A percentile compares a stretch with the other conserved stretches of the same genome.
These are phyloP conservation scores for Diaporthe citri DNA, from an alignment of 2,329 filamentous ascomycete species.

Conservation along the genomic window DNA sequence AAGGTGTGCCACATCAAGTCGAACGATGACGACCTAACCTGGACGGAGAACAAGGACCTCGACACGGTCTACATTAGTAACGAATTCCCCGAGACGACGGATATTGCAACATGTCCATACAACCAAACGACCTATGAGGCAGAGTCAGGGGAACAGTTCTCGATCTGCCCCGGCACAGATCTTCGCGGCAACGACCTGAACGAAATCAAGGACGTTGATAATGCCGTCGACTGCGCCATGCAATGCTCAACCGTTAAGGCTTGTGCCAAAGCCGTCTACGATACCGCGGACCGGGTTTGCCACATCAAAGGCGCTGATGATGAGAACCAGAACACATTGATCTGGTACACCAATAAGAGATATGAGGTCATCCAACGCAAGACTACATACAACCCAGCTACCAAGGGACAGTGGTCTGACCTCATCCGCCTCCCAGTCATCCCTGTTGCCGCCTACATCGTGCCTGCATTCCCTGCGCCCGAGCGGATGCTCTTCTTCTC, in stretches of 20 bases:
- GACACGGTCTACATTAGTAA: constrained; percentile 23
- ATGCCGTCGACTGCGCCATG: constrained; percentile 2
- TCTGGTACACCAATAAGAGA: constrained; percentile 33
- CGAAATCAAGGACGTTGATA: not conserved
- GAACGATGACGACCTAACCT: constrained; percentile 8
- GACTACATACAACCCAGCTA: constrained; percentile 41
- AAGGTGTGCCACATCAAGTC: constrained; percentile 26
- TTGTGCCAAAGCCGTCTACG: constrained; percentile 24
- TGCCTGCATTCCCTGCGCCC: constrained; percentile 44
- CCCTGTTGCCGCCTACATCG: constrained; percentile 47
- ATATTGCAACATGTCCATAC: constrained; percentile 22
- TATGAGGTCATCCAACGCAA: constrained; percentile 13
- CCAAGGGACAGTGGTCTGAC: constrained; percentile 45
- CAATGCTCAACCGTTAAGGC: not conserved
- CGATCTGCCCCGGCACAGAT: constrained; percentile 15
- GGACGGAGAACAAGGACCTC: not conserved
- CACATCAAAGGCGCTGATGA: constrained; percentile 20
- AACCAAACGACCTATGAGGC: not conserved
- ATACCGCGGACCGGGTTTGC: not conserved
- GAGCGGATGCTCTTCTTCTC: constrained; percentile 41
- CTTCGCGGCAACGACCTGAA: constrained; percentile 7
- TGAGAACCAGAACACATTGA: constrained; percentile 21
- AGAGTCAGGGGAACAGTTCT: not conserved
- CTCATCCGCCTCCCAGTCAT: constrained; percentile 46
- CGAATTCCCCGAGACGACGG: not conserved